A percentile compares a stretch with the other conserved stretches of the same genome.
Conservation (phyloP, 768 basidiomycete genomes). For the Termitomyces sp. region DNA sequence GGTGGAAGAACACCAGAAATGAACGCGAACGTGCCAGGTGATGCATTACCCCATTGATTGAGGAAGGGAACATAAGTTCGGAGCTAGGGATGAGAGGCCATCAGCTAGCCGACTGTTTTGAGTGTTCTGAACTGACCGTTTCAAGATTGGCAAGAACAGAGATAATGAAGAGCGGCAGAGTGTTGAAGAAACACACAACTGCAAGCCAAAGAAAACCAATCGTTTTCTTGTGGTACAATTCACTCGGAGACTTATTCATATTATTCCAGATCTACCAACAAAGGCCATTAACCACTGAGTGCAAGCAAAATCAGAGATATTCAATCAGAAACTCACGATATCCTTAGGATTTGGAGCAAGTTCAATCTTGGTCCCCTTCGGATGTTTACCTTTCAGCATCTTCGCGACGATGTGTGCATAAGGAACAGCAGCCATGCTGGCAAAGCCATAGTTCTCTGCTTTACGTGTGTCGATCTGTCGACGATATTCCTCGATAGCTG, state of each 20-base stretch:
- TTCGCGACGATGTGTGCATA: conserved; percentile 86
- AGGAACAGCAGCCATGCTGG: conserved; percentile 83
- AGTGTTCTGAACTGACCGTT: conserved; percentile 44
- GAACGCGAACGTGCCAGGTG: conserved; percentile 69
- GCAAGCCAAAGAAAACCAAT: conserved; percentile 79
- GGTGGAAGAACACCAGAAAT: conserved; percentile 94
- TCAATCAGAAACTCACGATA: conserved; percentile 47
- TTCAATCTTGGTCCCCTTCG: conserved; percentile 66
- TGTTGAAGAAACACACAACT: conserved; percentile 90
- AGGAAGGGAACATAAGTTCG: conserved; percentile 74
- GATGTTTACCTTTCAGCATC: conserved; percentile 61
- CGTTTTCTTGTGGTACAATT: conserved; percentile 61
- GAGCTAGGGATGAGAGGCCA: conserved; percentile 35
- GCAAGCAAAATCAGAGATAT: conserved; percentile 9
- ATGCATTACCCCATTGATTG: conserved; percentile 60
- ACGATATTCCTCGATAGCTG: conserved; percentile 70
- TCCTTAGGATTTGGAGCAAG: conserved; percentile 90
- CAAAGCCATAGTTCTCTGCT: conserved; percentile 90
- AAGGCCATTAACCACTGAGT: background rate
- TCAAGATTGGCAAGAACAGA: conserved; percentile 90
- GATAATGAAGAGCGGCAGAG: conserved; percentile 85
- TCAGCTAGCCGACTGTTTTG: background rate
- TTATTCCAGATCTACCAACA: conserved; percentile 80
- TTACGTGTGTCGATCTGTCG: conserved; percentile 67
- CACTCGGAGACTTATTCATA: conserved; percentile 67